These are phyloP conservation scores for Populus davidiana DNA, from an alignment of 345 rosid species.

Conservation along the genomic window DNA sequence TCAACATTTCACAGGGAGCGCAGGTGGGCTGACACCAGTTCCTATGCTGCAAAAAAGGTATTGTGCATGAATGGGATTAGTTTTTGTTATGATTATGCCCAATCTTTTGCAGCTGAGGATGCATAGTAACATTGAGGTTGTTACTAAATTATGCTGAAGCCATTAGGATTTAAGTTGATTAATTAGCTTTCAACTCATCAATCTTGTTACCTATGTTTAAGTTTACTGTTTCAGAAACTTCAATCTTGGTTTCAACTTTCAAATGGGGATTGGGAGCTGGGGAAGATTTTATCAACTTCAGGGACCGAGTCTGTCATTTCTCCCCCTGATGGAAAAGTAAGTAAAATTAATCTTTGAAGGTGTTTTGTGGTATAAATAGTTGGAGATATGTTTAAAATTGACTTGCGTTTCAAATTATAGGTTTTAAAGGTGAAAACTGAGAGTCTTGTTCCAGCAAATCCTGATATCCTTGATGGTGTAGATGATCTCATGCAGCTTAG, in stretches of 20 bases:
- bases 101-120: background rate
- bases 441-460: constrained; percentile 81
- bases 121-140: background rate
- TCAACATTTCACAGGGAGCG: constrained; percentile 47
- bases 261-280: constrained; percentile 87
- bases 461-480: constrained; percentile 97
- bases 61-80: background rate
- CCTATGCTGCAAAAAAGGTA: constrained; percentile 81
- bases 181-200: background rate
- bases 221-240: constrained; percentile 55
- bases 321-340: constrained; percentile 75
- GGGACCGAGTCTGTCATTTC: constrained; percentile 68
- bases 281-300: constrained; percentile 59
- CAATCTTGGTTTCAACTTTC: constrained; percentile 88
- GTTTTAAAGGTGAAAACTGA: constrained; percentile 66
- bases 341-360: constrained; percentile 19
- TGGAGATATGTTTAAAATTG: constrained; percentile 16
- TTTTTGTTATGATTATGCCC: constrained; percentile 1
- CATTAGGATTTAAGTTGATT: background rate
- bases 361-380: constrained; percentile 6
- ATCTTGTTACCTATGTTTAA: constrained; percentile 16
- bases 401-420: constrained; percentile 31
- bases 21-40: constrained; percentile 74
- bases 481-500: constrained; percentile 98
- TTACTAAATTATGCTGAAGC: constrained; percentile 10